A percentile compares a stretch with the other conserved stretches of the same genome.
These are phyloP conservation scores for Pestalotiopsis sp. DNA, from an alignment of 2,329 filamentous ascomycete species.

Conservation along the genomic window DNA sequence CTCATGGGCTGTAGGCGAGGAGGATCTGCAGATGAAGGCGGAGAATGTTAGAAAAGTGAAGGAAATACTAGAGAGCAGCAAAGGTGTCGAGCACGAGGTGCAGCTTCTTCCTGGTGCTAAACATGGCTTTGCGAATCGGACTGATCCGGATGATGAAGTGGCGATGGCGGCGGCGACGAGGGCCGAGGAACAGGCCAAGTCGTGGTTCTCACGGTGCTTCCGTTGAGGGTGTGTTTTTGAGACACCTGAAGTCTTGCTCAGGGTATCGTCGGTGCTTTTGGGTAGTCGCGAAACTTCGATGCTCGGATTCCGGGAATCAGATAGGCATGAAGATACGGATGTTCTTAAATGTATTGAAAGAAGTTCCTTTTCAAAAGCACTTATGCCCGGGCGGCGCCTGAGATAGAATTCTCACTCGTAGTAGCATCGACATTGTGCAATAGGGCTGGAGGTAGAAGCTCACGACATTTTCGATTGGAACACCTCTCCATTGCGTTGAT, in stretches of 20 bases:
- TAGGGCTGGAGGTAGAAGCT: too few relatives aligned
- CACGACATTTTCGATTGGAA: too few relatives aligned
- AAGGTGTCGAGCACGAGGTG: slow-evolving; percentile 35
- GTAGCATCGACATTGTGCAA: too few relatives aligned
- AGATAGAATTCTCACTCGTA: too few relatives aligned
- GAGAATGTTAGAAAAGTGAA: slow-evolving; percentile 36
- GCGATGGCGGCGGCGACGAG: slow-evolving; percentile 27
- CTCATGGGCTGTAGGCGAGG: slow-evolving; percentile 48
- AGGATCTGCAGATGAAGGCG: slow-evolving; percentile 42
- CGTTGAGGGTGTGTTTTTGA: slow-evolving; percentile 13
- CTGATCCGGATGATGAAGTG: slow-evolving; percentile 22
- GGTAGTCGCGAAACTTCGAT: too few relatives aligned
- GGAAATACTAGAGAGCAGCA: slow-evolving; percentile 36
- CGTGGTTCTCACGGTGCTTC: slow-evolving; percentile 31
- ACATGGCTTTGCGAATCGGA: slow-evolving; percentile 43
- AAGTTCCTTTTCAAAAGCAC: too few relatives aligned
- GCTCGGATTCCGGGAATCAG: too few relatives aligned
- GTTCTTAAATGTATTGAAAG: too few relatives aligned
- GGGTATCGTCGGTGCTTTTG: too few relatives aligned
- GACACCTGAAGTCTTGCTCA: slow-evolving; percentile 16
- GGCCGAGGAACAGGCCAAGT: slow-evolving; percentile 33
- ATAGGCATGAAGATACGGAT: too few relatives aligned
- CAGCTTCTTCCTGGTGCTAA: slow-evolving; percentile 39
- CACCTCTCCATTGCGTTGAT: too few relatives aligned
- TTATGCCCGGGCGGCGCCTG: too few relatives aligned